Evolutionary conservation across 352 stramenopile genomes (phyloP), one percentile per base, ranked within the genome.

Genomic region (Phytophthora sansomeana): DNA sequence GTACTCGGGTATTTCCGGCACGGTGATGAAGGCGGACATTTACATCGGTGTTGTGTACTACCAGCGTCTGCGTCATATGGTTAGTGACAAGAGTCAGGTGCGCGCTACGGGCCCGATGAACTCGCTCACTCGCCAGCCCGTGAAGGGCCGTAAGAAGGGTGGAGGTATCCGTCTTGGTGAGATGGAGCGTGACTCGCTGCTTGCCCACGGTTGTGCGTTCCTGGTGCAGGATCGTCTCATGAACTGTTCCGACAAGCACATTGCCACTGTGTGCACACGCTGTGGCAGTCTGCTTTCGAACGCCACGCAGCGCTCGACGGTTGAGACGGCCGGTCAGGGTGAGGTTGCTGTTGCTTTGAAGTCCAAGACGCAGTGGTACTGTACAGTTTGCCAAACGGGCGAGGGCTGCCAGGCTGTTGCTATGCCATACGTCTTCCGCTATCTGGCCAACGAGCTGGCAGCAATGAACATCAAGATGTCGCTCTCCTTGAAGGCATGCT

Each of bases 31-130:
- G 47, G 98, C 97, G 14, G 97, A 99, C 70, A 98, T 99, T 46
- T 99, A 99, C 87, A 99, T 99, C 58, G 98, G 98, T 41, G 89
- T 99, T n/a, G 98, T 99, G 33, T 99, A 99, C 83, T 99, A 99
- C 79, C 98, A 99, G 89, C 90, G 98, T 49, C 81, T 99, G 70
- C 93, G 98, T 56, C 98, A 99, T 89, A 99, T 99, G 98, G 98
- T 99, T 58, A 99, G 93, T 64, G 98, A 99, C 86, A 99, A 99
- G 89, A 98, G 90, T 54, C 98, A 99, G 81, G 98, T 99, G 51
- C 96, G 98, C 71, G 92, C 97, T 5, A 99, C 97, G 30, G 98
- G 98, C 10, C 96, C 97, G 33, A 98, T 99, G 65, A 99, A 99
- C 81, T 93, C 89, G 69, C 83, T 99, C n/a, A 99, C 98, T 54